These are phyloP conservation scores for Carex parvula DNA, from an alignment of 176 grass and related monocot species.

Conservation along the genomic window DNA sequence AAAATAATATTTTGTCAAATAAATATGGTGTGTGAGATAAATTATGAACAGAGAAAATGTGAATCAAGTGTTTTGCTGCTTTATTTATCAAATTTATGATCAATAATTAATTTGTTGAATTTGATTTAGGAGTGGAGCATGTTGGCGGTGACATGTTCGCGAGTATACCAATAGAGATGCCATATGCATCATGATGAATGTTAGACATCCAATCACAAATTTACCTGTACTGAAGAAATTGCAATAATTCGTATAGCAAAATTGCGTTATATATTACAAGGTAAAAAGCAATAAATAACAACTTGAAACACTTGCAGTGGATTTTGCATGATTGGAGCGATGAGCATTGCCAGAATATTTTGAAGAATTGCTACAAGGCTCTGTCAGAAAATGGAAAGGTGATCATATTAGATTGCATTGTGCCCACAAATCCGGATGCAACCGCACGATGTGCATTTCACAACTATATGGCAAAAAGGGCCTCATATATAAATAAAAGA, in stretches of 20 bases:
- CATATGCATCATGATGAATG: conserved; percentile 24
- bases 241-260: neutral
- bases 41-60: no score
- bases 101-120: neutral
- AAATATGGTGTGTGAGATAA: no score
- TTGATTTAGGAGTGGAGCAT: conserved; percentile 8
- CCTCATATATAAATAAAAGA: no score
- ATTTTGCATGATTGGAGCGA: conserved; percentile 28
- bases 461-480: no score
- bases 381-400: conserved; percentile 30
- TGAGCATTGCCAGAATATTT: conserved; percentile 22
- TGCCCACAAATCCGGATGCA: neutral
- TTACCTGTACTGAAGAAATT: neutral
- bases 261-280: neutral
- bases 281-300: neutral
- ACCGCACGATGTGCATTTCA: neutral
- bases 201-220: neutral
- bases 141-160: conserved; percentile 30
- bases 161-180: conserved; percentile 25
- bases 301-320: conserved; percentile 3
- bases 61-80: neutral
- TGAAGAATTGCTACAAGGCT: conserved; percentile 34
- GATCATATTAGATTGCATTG: conserved; percentile 14
- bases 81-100: neutral
- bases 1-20: no score